phyloP scores from a whole-genome alignment of 2,329 filamentous ascomycete species.

The Myriosclerotinia curreyana region DNA sequence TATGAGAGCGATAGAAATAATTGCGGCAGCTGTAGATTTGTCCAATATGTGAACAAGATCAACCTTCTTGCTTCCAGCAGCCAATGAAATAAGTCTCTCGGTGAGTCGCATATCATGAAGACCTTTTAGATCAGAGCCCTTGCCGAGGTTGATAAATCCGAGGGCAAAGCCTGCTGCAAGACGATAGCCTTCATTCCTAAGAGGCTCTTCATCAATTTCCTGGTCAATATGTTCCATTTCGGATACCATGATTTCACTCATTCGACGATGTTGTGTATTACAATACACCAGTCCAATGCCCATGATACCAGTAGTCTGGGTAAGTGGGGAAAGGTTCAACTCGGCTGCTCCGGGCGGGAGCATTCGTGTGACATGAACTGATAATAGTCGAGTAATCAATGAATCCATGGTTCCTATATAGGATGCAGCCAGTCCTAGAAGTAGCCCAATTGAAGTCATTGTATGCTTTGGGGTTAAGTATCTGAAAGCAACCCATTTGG shows the following conservation, averaged over 20 bases:
- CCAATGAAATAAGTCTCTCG: constrained; percentile 80
- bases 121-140: constrained; percentile 81
- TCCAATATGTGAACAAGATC: constrained; percentile 91
- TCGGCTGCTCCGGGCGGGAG: constrained; percentile 89
- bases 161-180: constrained; percentile 90
- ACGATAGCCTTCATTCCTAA: constrained; percentile 94
- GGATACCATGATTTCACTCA: constrained; percentile 98
- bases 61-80: constrained; percentile 85
- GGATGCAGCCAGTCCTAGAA: constrained; percentile 87
- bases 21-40: constrained; percentile 87
- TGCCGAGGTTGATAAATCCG: constrained; percentile 90
- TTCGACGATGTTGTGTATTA: constrained; percentile 91
- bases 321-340: constrained; percentile 86
- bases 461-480: constrained; percentile 99
- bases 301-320: constrained; percentile 95
- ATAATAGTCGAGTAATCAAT: constrained; percentile 85
- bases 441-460: constrained; percentile 96
- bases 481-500: constrained; percentile 98
- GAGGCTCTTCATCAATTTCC: constrained; percentile 76
- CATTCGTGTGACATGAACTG: constrained; percentile 94
- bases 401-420: constrained; percentile 98
- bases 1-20: constrained; percentile 83
- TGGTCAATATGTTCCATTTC: constrained; percentile 86
- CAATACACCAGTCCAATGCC: constrained; percentile 93
- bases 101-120: constrained; percentile 92